A percentile compares a stretch with the other conserved stretches of the same genome.
Conservation (phyloP, 2,329 filamentous ascomycete species). For the Colletotrichum karsti region DNA sequence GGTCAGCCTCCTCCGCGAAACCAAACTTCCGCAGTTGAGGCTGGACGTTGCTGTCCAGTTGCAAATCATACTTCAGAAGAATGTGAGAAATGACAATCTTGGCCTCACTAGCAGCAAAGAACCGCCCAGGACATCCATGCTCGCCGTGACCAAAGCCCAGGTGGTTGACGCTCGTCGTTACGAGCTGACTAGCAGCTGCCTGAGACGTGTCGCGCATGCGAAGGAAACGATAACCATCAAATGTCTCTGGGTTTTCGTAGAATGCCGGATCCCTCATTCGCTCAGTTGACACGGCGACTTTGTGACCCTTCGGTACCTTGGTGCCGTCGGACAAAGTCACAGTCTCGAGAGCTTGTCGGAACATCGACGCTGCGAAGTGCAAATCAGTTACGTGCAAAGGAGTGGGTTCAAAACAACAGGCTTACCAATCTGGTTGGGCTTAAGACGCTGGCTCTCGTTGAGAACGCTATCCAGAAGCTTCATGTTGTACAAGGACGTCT, state of each 20-base stretch:
- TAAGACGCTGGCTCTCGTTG: slow-evolving; percentile 34
- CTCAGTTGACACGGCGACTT: slow-evolving; percentile 7
- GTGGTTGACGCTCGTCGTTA: slow-evolving; percentile 35
- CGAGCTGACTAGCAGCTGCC: slow-evolving; percentile 33
- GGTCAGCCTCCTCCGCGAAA: background rate
- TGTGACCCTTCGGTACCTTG: slow-evolving; percentile 28
- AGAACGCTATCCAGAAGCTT: slow-evolving; percentile 35
- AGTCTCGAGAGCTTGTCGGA: background rate
- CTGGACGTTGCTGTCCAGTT: background rate
- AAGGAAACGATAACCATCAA: slow-evolving; percentile 30
- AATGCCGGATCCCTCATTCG: slow-evolving; percentile 23
- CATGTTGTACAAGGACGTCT: background rate
- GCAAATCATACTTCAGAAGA: slow-evolving; percentile 38
- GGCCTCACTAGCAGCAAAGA: slow-evolving; percentile 45
- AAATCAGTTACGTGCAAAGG: background rate
- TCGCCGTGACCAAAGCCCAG: slow-evolving; percentile 44
- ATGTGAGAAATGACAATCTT: slow-evolving; percentile 37
- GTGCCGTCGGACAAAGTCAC: slow-evolving; percentile 30
- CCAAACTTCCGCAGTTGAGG: background rate
- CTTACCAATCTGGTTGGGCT: slow-evolving; percentile 18
- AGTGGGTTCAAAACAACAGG: accelerated
- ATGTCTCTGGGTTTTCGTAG: slow-evolving; percentile 30
- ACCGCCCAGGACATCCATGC: slow-evolving; percentile 46
- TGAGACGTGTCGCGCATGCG: background rate
- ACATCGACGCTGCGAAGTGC: background rate